Evolutionary conservation across 208 protist genomes (phyloP), one percentile per base, ranked within the genome.

Genomic region (Angomonas ambiguus): DNA sequence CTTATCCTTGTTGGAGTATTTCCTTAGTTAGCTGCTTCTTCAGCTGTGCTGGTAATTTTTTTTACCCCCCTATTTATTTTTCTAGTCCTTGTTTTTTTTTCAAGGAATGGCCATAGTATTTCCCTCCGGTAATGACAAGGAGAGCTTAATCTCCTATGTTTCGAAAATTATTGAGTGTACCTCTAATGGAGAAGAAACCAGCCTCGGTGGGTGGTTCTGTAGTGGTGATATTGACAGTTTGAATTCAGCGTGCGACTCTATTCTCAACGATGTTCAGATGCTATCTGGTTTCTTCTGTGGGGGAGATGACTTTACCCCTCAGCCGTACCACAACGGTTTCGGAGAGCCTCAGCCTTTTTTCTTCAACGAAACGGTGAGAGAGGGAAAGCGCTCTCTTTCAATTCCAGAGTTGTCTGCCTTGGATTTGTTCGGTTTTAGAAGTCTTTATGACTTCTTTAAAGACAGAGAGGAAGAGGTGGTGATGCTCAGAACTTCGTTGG

Each of bases 371-470:
- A 32, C 20, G 5, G 53, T 59, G 28, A 20, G 25, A 59, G 24
- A 20, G 16, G 34, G 2, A 3, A 59, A 59, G 25, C 28, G 5
- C 2, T 35, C 5, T 10, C 28, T 62, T 2, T 20, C 56, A 1
- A 22, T 42, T 5, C 11, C 30, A 10, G 56, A 42, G 2, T n/a
- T 62, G 32, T 27, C n/a, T 33, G 28, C 30, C 6, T 32, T 31
- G 31, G 49, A 57, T 33, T 2, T 58, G 1, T 41, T 68, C 18
- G 49, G 55, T 2, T 38, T 28, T 59, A 32, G 16, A 28, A 32
- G 59, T 68, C 71, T 74, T 28, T 74, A 67, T n/a, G 70, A 38
- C 22, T 70, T 65, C 22, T 83, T 83, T 66, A 51, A 79, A 11
- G 62, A 48, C n/a, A 5, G 77, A 32, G n/a, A 51, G 20, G 76